Evolutionary conservation across 2,329 filamentous ascomycete genomes (phyloP).

Genomic region (Fusarium xyrophilum): DNA sequence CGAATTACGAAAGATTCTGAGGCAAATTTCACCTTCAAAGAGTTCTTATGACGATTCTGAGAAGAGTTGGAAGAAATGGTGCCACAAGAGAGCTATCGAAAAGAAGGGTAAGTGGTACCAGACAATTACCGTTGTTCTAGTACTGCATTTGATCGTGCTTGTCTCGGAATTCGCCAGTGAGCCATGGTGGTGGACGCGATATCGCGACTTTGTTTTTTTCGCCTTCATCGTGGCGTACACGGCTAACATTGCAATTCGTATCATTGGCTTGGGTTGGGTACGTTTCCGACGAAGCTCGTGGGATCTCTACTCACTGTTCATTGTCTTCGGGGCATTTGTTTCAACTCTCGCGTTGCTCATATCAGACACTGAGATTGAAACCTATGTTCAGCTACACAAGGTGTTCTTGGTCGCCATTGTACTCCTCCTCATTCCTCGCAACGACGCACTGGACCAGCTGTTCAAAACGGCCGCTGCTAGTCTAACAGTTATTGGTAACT

Average conservation of each 20-base stretch:
- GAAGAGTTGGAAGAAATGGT: slow-evolving; percentile 87
- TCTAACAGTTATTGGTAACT: slow-evolving; percentile 86
- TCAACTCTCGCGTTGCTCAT: slow-evolving; percentile 82
- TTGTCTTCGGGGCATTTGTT: slow-evolving; percentile 78
- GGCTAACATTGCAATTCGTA: slow-evolving; percentile 80
- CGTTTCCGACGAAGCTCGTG: slow-evolving; percentile 92
- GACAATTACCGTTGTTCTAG: slow-evolving; percentile 77
- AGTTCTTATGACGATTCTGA: slow-evolving; percentile 81
- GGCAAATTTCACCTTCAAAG: slow-evolving; percentile 94
- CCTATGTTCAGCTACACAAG: slow-evolving; percentile 86
- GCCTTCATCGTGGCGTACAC: slow-evolving; percentile 82
- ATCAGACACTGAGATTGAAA: slow-evolving; percentile 62
- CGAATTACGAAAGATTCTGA: slow-evolving; percentile 87
- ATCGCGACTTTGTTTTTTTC: slow-evolving; percentile 80
- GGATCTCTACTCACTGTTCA: slow-evolving; percentile 87
- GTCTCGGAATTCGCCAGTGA: slow-evolving; percentile 87
- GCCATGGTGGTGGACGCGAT: slow-evolving; percentile 70
- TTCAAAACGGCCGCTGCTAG: slow-evolving; percentile 98
- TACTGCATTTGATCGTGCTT: slow-evolving; percentile 83
- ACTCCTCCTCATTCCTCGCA: slow-evolving; percentile 89
- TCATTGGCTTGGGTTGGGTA: slow-evolving; percentile 89
- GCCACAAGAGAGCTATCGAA: slow-evolving; percentile 90
- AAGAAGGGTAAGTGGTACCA: slow-evolving; percentile 94
- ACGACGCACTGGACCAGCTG: slow-evolving; percentile 95
- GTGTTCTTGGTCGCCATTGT: slow-evolving; percentile 91